These are phyloP conservation scores for Tricholoma sp. DNA, from an alignment of 768 basidiomycete genomes.

Conservation along the genomic window DNA sequence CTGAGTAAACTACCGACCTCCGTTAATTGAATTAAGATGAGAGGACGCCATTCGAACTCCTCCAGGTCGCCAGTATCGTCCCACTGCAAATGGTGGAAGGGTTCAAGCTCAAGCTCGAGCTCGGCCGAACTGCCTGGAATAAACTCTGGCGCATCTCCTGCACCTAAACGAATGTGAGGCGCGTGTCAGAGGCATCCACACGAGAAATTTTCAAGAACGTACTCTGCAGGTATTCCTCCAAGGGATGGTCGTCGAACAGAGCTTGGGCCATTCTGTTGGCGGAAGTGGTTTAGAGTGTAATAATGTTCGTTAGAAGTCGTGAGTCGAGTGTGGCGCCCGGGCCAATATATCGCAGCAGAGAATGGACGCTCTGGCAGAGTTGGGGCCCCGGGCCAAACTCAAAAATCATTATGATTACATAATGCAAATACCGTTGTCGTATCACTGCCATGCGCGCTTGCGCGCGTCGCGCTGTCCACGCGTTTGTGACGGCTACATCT, in stretches of 20 bases:
- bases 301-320: conserved; percentile 16
- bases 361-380: not conserved
- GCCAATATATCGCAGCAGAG: not conserved
- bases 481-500: too few species aligned
- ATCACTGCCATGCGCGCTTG: too few species aligned
- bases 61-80: conserved; percentile 21
- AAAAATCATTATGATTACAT: too few species aligned
- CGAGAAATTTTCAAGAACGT: conserved; percentile 9
- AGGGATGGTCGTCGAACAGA: conserved; percentile 71
- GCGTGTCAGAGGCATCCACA: conserved; percentile 2
- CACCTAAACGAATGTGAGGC: conserved; percentile 34
- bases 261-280: conserved; percentile 60
- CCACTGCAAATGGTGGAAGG: conserved; percentile 21
- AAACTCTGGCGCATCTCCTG: conserved; percentile 48
- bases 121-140: conserved; percentile 53
- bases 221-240: conserved; percentile 71
- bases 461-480: too few species aligned
- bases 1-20: conserved; percentile 31
- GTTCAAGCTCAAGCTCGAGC: conserved; percentile 34
- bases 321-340: not conserved
- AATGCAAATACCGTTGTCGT: too few species aligned
- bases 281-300: not conserved
- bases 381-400: too few species aligned
- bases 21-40: conserved; percentile 26
- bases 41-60: conserved; percentile 33